Evolutionary conservation across 2,329 filamentous ascomycete species (phyloP), one percentile per base, ranked within the genome.

Genomic region (Cadophora sp.): DNA sequence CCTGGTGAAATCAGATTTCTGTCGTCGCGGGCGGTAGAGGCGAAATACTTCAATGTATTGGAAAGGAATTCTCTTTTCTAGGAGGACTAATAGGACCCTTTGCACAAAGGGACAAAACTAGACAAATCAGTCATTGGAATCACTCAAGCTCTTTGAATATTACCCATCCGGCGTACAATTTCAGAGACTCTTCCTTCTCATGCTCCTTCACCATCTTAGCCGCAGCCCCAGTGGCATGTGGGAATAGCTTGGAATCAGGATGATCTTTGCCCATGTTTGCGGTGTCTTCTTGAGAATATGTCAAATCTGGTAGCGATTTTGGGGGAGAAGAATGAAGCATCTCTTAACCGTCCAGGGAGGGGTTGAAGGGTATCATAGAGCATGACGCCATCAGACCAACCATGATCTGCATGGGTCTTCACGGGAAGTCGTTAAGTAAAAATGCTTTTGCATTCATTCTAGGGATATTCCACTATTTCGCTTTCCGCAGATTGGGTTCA

Each of bases 121-220:
- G 31, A n/a, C 5, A 19, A 24, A 43, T 64, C 29, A 64, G 14
- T 58, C 22, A 26, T 14, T 27, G 40, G 31, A 24, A 2, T 11
- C 8, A 48, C 9, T 29, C 27, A 24, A 29, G 22, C 37, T 5
- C 40, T 31, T 29, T 16, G n/a, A 12, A 9, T 27, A 26, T 43
- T 83, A 93, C 93, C 91, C 91, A 94, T 71, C 88, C 89, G 16
- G 87, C 87, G 79, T 92, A 93, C 14, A 93, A 82, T 77, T 91
- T 91, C 37, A 91, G 79, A 5, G 79, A 78, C 40, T 88, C 81
- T 40, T 85, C 82, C 22, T 77, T 75, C 8, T 80, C 73, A 76
- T 88, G 85, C 11, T 78, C 72, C 14, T 79, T 79, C 0, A 83
- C 86, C 59, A 86, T 79, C 14, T 76, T 61, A 48, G 82, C 84